Percentiles rank a stretch among this genome's conserved stretches.
Conservation (phyloP, 2,329 filamentous ascomycete genomes). For the Apiospora phragmitis region DNA sequence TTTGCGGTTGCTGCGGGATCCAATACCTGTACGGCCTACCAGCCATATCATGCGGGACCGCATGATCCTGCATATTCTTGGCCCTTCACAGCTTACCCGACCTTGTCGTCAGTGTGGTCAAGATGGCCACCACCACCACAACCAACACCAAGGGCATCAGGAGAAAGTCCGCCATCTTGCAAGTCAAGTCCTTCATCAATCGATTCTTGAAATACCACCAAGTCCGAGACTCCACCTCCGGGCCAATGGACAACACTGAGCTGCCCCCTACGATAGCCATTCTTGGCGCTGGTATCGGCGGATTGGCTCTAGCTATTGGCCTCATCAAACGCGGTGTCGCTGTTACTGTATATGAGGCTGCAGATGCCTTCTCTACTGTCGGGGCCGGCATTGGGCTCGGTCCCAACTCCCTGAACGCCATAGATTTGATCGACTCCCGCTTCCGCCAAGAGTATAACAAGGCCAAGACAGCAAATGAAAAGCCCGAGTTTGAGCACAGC, state of each 20-base stretch:
- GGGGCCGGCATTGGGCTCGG: slow-evolving; percentile 38
- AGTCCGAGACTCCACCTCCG: background rate
- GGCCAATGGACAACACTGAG: slow-evolving; percentile 1
- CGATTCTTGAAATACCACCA: slow-evolving; percentile 8
- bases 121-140: background rate
- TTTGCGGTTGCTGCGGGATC: background rate
- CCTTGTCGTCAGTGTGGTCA: background rate
- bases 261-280: slow-evolving; percentile 25
- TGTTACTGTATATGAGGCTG: slow-evolving; percentile 29
- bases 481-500: slow-evolving; percentile 36
- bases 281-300: slow-evolving; percentile 31
- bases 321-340: slow-evolving; percentile 28
- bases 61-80: background rate
- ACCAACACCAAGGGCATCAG: background rate
- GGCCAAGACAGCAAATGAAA: slow-evolving; percentile 40
- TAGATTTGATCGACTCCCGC: slow-evolving; percentile 40
- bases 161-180: slow-evolving; percentile 13
- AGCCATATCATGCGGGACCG: background rate
- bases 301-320: slow-evolving; percentile 30
- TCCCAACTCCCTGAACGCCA: slow-evolving; percentile 41
- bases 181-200: slow-evolving; percentile 14
- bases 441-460: slow-evolving; percentile 39
- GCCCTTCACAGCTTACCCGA: background rate
- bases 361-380: slow-evolving; percentile 24
- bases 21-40: background rate